Evolutionary conservation across 768 basidiomycete genomes (phyloP), one percentile per base, ranked within the genome.

Genomic region (Sporobolomyces pararoseus): DNA sequence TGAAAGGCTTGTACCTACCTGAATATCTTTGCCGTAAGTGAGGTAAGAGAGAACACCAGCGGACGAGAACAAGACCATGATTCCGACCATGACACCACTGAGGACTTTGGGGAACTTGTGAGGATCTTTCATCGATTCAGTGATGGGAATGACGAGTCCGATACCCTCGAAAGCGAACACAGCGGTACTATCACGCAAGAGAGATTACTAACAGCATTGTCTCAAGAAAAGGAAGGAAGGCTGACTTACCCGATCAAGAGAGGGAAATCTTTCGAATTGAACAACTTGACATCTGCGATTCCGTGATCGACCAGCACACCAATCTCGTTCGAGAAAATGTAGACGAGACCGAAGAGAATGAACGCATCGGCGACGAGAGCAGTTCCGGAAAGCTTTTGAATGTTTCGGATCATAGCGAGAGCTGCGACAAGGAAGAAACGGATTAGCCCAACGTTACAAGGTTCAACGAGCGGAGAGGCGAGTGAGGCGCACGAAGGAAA

Each of bases 161-260:
- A 99, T 91, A 13, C 95, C 95, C 80, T 99, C 95, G 75, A 98
- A 99, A 1, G 96, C 91, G 80, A 98, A 98, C 35, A 97, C 95
- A 4, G 96, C 95, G 29, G 96, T 97, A 12, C 93, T 91, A 70
- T n/a, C n/a, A n/a, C n/a, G n/a, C 32, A 27, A 32, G 23, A 14
- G n/a, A 17, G 32, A 23, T 23, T 31, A 21, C 27, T 21, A 32
- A 14, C 25, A 35, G 35, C 25, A 16, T 6, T 29, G 35, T 23
- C 21, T 47, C 46, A 9, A 51, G 31, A n/a, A 27, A 31, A 34
- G 50, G 34, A 10, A 35, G 6, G 14, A 27, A 58, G 31, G 27
- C 27, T 6, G 35, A 81, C 87, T 73, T 75, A 90, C 89, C 92
- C 96, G 66, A 99, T 89, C 69, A 99, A 86, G 25, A 98, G 81